Evolutionary conservation across 164 flowering plant genomes (phyloP), one percentile per base, ranked within the genome.

Genomic region (Magnolia officinalis): DNA sequence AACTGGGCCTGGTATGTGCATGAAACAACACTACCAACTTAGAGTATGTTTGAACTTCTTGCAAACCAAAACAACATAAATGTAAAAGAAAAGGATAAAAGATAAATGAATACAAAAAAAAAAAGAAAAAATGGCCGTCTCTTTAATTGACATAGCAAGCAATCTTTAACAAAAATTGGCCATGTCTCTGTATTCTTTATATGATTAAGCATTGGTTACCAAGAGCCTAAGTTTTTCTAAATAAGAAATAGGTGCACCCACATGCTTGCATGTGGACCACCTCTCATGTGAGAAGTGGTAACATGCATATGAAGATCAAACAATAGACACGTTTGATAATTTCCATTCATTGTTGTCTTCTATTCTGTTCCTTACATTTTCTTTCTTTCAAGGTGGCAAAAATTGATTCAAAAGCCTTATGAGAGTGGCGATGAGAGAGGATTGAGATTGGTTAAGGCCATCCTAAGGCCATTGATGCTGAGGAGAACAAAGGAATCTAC

Each of bases 401-500:
- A 87, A 77, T 72, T 87, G 79, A 88, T 93, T 72, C 92, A 91
- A 75, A 83, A 59, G 82, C 93, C 98, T 70, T 91, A 89, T 78
- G 98, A 93, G 72, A 82, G 75, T 80, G 95, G 93, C 55, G 93
- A 93, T 78, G 87, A 74, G 29, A 87, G 90, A 85, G 96, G 89
- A 6, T 50, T 90, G 77, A 82, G 77, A 74, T 80, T 88, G 78
- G 81, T 91, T 51, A 90, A 88, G 79, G 89, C 93, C 55, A 90
- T 93, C 74, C 75, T 91, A 71, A 88, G 87, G 81, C 87, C 93
- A 68, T 77, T 91, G 67, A 93, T 93, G 98, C 79, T 93, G 75
- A 87, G 96, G 81, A 88, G 95, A 84, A 91, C 93, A 52, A 93
- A 91, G 81, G 93, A 90, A 21, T 84, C 90, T 9, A 88, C 81